These are phyloP conservation scores for Candida berthetii DNA, from an alignment of 805 yeast genomes.

Conservation along the genomic window DNA sequence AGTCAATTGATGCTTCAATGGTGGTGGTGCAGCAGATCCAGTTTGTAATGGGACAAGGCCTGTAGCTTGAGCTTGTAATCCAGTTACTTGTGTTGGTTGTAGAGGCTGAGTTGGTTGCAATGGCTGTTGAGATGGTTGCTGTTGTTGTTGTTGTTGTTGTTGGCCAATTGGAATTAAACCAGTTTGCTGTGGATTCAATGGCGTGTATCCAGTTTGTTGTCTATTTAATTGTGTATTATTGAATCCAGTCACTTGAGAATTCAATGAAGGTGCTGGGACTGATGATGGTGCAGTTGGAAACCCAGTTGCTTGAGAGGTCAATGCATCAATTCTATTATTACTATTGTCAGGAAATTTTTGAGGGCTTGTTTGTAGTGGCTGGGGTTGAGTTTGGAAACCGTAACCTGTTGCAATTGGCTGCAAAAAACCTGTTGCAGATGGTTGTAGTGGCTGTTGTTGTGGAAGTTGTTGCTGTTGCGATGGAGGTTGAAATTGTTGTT, in stretches of 20 bases:
- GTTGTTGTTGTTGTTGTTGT: not conserved
- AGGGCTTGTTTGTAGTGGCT: constrained; percentile 57
- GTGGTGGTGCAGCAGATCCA: constrained; percentile 11
- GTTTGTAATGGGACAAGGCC: constrained; percentile 21
- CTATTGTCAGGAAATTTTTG: constrained; percentile 62
- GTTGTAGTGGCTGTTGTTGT: constrained; percentile 16
- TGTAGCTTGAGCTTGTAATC: constrained; percentile 8
- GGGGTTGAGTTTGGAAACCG: constrained; percentile 1
- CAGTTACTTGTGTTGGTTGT: constrained; percentile 22
- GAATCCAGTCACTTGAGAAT: constrained; percentile 20
- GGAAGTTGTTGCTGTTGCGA: constrained; percentile 17
- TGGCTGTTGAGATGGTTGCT: not conserved
- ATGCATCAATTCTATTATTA: constrained; percentile 48
- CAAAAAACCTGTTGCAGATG: not conserved
- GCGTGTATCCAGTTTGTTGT: not conserved
- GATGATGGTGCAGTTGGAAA: constrained; percentile 48
- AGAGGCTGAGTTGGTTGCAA: constrained; percentile 23
- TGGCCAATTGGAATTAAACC: constrained; percentile 24
- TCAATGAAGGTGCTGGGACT: constrained; percentile 63
- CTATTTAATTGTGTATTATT: constrained; percentile 10
- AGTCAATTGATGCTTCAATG: constrained; percentile 12
- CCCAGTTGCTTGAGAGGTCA: constrained; percentile 66
- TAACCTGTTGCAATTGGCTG: constrained; percentile 1
- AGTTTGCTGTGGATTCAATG: constrained; percentile 31
- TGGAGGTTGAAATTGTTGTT: constrained; percentile 23